Evolutionary conservation across 2,329 filamentous ascomycete species (phyloP), one percentile per base, ranked within the genome.

Genomic region (Hortaea werneckii): DNA sequence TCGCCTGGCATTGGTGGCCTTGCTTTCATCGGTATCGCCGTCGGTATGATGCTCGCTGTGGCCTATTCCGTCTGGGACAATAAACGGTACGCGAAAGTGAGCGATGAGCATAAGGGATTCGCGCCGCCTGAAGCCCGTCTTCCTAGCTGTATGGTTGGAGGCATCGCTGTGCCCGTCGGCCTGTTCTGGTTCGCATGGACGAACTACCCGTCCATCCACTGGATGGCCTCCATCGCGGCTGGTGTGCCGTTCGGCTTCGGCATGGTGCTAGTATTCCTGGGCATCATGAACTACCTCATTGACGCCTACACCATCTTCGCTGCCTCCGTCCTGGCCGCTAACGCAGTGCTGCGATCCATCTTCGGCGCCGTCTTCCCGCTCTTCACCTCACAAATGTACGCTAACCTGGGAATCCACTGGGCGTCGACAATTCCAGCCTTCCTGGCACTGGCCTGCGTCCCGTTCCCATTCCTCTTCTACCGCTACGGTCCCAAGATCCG

Each of bases 301-400:
- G 83, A 85, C 57, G 68, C 78, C 5, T 75, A 87, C 62, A 81
- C 82, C 6, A 83, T 89, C 55, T 90, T 82, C 51, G 85, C 86
- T 1, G 85, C 85, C 0, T 85, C 80, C 0, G 83, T 82, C 0
- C 69, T 89, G 6, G 85, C 85, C 2, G 83, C 83, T 41, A 87
- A 89, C 65, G 85, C 85, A 0, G 83, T 94, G 58, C 67, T 94
- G 34, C 81, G 87, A 54, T 89, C 84, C 0, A 70, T 88, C 6
- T 83, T 82, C 51, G 87, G 85, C 52, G 85, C 85, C 2, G 80
- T 75, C 1, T 92, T 94, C 70, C 87, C 87, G 1, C 74, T 92
- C 1, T 92, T 92, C 41, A 46, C 48, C 2, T 75, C 71, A 2
- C 80, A 86, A 57, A 86, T 74, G 70, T 74, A 73, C 55, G 41